These are phyloP conservation scores for Neurospora hispaniola DNA, from an alignment of 495 filamentous ascomycete species.

Conservation along the genomic window DNA sequence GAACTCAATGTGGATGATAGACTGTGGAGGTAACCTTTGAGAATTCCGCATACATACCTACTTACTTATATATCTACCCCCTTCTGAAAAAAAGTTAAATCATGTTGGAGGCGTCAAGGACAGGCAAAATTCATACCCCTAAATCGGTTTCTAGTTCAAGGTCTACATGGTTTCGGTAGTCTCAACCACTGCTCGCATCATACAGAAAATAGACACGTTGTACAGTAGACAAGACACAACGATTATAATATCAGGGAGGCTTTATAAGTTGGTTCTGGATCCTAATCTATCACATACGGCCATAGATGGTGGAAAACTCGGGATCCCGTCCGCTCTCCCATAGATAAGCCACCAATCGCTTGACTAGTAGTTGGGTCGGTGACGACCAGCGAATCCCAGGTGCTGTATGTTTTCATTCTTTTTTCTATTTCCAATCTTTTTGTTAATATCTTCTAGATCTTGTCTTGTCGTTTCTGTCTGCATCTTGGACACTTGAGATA, in stretches of 20 bases:
- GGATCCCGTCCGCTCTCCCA: too few species aligned
- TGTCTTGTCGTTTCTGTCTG: too few species aligned
- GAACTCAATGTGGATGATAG: not conserved
- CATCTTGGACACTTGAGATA: too few species aligned
- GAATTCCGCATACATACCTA: not conserved
- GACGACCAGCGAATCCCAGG: conserved; percentile 38
- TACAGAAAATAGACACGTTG: not conserved
- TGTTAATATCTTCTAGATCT: too few species aligned
- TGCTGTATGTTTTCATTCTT: conserved; percentile 28
- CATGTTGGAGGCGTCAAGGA: not conserved
- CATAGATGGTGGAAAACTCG: too few species aligned
- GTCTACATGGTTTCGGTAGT: not conserved
- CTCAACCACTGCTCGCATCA: not conserved
- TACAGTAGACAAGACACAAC: not conserved
- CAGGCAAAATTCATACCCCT: not conserved
- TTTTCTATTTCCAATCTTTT: too few species aligned
- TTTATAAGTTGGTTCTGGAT: too few species aligned
- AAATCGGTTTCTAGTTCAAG: not conserved
- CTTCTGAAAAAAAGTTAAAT: not conserved
- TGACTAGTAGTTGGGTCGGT: conserved; percentile 35
- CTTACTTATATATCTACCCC: not conserved
- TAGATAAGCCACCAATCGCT: not conserved
- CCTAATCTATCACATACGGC: too few species aligned
- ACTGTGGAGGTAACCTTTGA: not conserved
- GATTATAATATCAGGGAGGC: too few species aligned